Percentiles rank a stretch among this genome's conserved stretches.
phyloP scores from a whole-genome alignment of 1,284 basidiomycete genomes.

The Ustilago curta region DNA sequence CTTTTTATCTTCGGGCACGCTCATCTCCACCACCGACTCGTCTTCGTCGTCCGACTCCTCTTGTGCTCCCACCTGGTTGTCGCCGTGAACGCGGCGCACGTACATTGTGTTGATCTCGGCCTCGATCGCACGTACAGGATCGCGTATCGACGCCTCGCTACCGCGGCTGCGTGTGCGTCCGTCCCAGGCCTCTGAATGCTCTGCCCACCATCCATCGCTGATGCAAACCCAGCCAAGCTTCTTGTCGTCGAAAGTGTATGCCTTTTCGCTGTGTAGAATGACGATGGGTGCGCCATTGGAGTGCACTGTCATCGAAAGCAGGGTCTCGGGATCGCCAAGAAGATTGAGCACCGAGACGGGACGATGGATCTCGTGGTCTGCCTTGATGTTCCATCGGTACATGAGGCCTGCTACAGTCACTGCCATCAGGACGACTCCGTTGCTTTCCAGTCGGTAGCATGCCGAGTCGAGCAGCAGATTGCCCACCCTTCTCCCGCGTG shows the following conservation, averaged over 20 bases:
- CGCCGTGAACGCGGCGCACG: slow-evolving; percentile 42
- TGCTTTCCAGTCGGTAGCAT: slow-evolving; percentile 51
- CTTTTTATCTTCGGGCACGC: slow-evolving; percentile 47
- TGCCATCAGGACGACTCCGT: slow-evolving; percentile 54
- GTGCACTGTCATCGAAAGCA: slow-evolving; percentile 54
- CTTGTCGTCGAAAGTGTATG: slow-evolving; percentile 57
- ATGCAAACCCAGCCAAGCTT: slow-evolving; percentile 59
- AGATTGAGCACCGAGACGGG: slow-evolving; percentile 53
- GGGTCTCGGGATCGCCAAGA: slow-evolving; percentile 49
- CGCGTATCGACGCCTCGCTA: slow-evolving; percentile 41
- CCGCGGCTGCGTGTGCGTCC: slow-evolving; percentile 50
- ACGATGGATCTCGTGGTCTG: slow-evolving; percentile 48
- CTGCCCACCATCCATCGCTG: slow-evolving; percentile 58
- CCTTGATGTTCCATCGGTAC: slow-evolving; percentile 59
- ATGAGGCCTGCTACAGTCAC: slow-evolving; percentile 53
- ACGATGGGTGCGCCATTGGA: slow-evolving; percentile 71
- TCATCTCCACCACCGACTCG: slow-evolving; percentile 38
- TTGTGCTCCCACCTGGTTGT: slow-evolving; percentile 36
- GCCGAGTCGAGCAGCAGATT: slow-evolving; percentile 56
- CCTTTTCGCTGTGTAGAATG: slow-evolving; percentile 57
- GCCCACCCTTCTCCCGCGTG: slow-evolving; percentile 51
- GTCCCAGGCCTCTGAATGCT: slow-evolving; percentile 63
- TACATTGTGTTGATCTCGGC: slow-evolving; percentile 60
- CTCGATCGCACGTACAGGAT: slow-evolving; percentile 62
- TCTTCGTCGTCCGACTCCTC: slow-evolving; percentile 42